Base-by-base conservation (phyloP, 306 rosid species). In the Vigna reflexopilosa region DNA sequence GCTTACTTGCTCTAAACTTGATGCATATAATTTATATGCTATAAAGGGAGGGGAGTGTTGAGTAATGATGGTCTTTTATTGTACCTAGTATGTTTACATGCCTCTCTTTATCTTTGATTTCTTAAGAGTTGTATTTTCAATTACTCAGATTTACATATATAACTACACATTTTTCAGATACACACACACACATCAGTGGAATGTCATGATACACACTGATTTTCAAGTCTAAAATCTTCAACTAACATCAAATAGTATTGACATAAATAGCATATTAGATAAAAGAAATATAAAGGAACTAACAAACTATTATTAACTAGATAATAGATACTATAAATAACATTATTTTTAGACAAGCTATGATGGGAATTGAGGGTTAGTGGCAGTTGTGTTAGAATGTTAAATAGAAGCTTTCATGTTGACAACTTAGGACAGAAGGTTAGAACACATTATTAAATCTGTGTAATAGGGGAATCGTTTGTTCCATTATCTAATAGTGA, bases 221-320 rank as follows among this genome's bases (percentile, higher is more conserved):
- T 36, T 36, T 36, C 9, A 7, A 36, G 7, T 36, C 42, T 6
- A 36, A 36, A 36, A 36, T 1, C 42, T 36, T 36, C 9, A 36
- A 36, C 42, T 36, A 36, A 36, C 42, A 36, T 36, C 42, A 57
- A 17, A 63, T 61, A 73, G 74, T 73, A 58, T 15, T 54, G 24
- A 73, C 67, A 61, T 80, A 62, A 69, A 69, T 45, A 54, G 42
- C 44, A 48, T 61, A 81, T 45, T 38, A 9, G 28, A 36, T 72
- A 73, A 42, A 36, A 73, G 64, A 24, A 67, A 81, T 59, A 54
- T 50, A 55, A 14, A 17, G 32, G 73, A 40, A 70, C 72, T 64
- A 42, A 26, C 3, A 48, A 83, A 51, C 64, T 36, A 30, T 30
- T 67, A 69, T 63, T 38, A 72, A 73, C 70, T 36, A 36, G 42